Evolutionary conservation across 2,329 filamentous ascomycete genomes (phyloP), one percentile per base, ranked within the genome.

Genomic region (Anthostomella pinea): DNA sequence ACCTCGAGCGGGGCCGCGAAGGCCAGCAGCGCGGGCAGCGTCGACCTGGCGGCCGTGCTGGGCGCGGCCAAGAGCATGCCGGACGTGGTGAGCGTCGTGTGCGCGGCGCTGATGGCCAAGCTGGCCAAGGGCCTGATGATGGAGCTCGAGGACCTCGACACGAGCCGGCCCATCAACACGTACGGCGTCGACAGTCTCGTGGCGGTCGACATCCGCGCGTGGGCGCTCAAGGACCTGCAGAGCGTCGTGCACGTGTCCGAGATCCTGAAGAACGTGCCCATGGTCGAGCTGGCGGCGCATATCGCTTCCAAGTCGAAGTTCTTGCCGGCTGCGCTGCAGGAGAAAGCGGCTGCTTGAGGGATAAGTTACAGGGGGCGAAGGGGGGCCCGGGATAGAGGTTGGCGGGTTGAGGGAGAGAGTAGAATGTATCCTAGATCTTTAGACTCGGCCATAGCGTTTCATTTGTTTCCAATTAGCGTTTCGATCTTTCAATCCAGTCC

Each of bases 101-200:
- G 52, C 34, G 37, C 47, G 24, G 52, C 50, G 7, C 48, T 58
- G 20, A 54, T 54, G 51, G 43, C 34, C 16, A 56, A 54, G 49
- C 46, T 57, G 9, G 51, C 52, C 27, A 56, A 53, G 45, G 49
- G 49, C 31, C 44, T 56, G 37, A 57, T 56, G 51, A 56, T 54
- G 53, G 52, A 58, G 35, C 46, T 58, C 17, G 52, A 56, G 31
- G 54, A 57, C 14, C 46, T 57, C 22, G 53, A 56, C 40, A 50
- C 46, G 26, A 30, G 45, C 13, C 45, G 50, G 14, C 52, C 52
- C 6, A 50, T 54, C 38, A 53, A 53, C 36, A 49, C 38, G n/a
- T 54, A 53, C 30, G 53, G 52, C 16, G 50, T 56, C 16, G 53
- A 56, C 38, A 52, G 48, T 19, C 50, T 54, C 23, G 52, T 54